Evolutionary conservation across 306 rosid genomes (phyloP), one percentile per base, ranked within the genome.

Genomic region (Prunus mira): DNA sequence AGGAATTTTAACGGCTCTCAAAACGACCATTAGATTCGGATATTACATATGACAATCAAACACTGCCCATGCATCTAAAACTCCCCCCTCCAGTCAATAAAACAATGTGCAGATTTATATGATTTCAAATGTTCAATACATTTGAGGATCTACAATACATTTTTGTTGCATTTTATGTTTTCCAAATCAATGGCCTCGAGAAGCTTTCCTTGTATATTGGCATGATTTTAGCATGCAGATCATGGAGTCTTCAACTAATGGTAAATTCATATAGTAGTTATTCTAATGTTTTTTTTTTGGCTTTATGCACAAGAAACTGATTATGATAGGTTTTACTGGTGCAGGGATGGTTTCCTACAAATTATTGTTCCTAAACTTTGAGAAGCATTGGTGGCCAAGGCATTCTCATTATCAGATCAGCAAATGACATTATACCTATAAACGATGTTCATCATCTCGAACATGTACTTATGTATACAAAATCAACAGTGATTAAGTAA

Each of bases 341-440:
- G 76, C 92, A 92, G 97, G 92, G 93, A 90, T 67, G 97, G 96
- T 66, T 77, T 92, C 73, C 85, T 92, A 14, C 91, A 83, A n/a
- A 84, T 90, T 34, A 69, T 76, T 72, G 70, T 92, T 83, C 93
- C 97, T 12, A 92, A 92, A 78, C 66, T 83, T 71, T 84, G 85
- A 90, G 82, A 61, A 71, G 72, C 67, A 68, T 71, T 68, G 60
- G 54, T 64, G 32, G 51, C 25, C 24, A 75, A 18, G 18, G 77
- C 54, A 70, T 24, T 9, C 30, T 2, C 14, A 24, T 41, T 6
- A 60, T 19, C 43, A 38, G 43, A 38, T 38, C 9, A 38, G 43
- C 43, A 38, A 38, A 25, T 17, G 25, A 24, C 18, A 22, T 30
- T 9, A 75, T 43, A 71, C 52, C 54, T 30, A 30, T 52, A 19